Evolutionary conservation across 78 protist species (phyloP).

Genomic region (Isochrysis galbana): DNA sequence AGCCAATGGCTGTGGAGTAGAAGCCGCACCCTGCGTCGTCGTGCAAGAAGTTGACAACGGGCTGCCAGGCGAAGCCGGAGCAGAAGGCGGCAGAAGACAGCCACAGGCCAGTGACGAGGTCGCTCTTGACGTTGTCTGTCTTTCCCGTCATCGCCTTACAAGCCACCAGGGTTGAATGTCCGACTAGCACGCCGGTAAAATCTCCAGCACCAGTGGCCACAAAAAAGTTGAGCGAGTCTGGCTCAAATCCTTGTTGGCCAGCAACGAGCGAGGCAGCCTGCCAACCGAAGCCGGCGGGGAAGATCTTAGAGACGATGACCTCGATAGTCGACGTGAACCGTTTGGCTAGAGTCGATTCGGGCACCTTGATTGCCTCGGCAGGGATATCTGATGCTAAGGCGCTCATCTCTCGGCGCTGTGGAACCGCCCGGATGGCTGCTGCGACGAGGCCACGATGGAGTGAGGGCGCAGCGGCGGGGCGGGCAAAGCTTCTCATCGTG

Average conservation of each 20-base stretch:
- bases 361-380: too few species aligned
- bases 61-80: slow-evolving; percentile 49
- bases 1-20: background rate
- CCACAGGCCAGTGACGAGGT: slow-evolving; percentile 3
- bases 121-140: background rate
- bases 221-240: slow-evolving; percentile 8
- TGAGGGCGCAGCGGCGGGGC: too few species aligned
- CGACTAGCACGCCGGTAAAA: slow-evolving; percentile 18
- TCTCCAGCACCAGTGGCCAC: slow-evolving; percentile 26
- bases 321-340: slow-evolving; percentile 27
- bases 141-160: background rate
- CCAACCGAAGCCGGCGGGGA: slow-evolving; percentile 50
- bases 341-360: too few species aligned
- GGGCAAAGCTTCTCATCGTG: too few species aligned
- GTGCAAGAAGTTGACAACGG: slow-evolving; percentile 15
- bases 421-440: too few species aligned
- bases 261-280: slow-evolving; percentile 46
- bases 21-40: background rate
- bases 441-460: too few species aligned
- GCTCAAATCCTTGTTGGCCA: background rate
- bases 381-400: too few species aligned
- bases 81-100: slow-evolving; percentile 45
- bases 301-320: slow-evolving; percentile 26
- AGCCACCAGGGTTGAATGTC: background rate
- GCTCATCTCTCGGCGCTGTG: too few species aligned